Conservation (phyloP, 108 stramenopile species). For the Cyclotella sp. region DNA sequence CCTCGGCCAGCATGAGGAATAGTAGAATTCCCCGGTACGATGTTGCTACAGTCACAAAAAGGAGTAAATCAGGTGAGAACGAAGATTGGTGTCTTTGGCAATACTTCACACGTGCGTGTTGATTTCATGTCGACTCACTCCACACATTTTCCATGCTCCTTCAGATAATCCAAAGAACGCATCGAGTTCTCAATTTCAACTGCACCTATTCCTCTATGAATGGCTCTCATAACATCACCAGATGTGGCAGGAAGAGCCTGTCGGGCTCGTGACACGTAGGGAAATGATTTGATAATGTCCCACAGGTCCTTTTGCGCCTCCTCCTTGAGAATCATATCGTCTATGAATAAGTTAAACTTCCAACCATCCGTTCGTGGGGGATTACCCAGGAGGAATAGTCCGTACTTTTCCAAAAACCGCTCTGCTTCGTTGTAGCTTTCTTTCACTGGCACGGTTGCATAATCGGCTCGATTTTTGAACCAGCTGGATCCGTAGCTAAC, state of each 20-base stretch:
- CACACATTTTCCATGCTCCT: too few species aligned
- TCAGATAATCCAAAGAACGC: constrained; percentile 55
- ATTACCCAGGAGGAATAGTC: constrained; percentile 32
- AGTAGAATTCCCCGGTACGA: constrained; percentile 52
- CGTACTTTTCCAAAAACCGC: constrained; percentile 32
- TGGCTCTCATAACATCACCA: constrained; percentile 36
- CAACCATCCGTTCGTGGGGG: constrained; percentile 7
- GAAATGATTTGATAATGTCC: constrained; percentile 34
- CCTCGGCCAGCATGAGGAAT: constrained; percentile 75
- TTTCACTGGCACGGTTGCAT: constrained; percentile 25
- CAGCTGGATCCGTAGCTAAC: constrained; percentile 66
- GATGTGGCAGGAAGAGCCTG: constrained; percentile 33
- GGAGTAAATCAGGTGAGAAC: too few species aligned
- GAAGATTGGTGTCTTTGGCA: too few species aligned
- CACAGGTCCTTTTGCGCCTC: constrained; percentile 40
- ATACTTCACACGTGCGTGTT: too few species aligned
- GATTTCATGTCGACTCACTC: too few species aligned
- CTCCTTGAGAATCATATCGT: constrained; percentile 42
- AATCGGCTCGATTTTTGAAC: constrained; percentile 32
- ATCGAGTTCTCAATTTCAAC: constrained; percentile 43
- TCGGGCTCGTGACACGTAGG: constrained; percentile 31
- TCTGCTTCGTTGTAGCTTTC: constrained; percentile 22
- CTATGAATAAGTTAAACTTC: constrained; percentile 27
- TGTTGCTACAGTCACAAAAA: constrained; percentile 28
- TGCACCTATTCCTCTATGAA: constrained; percentile 30